Base-by-base conservation (phyloP, 2,329 filamentous ascomycete species). In the Achaetomium macrosporum region DNA sequence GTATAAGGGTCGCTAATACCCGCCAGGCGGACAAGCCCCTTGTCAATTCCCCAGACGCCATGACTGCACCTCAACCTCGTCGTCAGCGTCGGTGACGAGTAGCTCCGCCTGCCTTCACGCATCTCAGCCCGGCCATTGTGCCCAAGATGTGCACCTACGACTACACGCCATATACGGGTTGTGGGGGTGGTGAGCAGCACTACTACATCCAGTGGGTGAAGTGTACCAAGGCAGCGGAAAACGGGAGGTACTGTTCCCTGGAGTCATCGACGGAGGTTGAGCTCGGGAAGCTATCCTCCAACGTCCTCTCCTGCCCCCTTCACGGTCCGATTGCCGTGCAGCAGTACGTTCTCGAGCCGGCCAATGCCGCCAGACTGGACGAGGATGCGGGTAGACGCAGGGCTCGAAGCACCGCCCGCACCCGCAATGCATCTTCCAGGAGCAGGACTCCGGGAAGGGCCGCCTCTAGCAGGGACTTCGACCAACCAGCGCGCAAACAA, bases 131-230 rank as follows among this genome's bases (percentile, higher is more conserved):
- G n/a, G 33, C 17, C 45, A 44, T n/a, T 40, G 29, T 42, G 17
- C 17, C 19, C 55, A 54, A 55, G 19, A 63, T 61, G 61, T 63
- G 61, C 53, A 61, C 57, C 13, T 63, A 59, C 51, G 57, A 59
- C 54, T 63, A 60, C 51, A 63, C 61, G 10, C 59, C 61, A 10
- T 63, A 63, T 48, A 45, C 46, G 5, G 61, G 61, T 42, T 63
- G 61, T 50, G 37, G 33, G 9, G 51, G 51, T 13, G 56, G 54
- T 15, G 39, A 60, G 47, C 59, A 61, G 46, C 61, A 63, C 47
- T 63, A 54, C 50, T 63, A 56, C 48, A 56, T 63, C 47, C 61
- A 63, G 31, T 63, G 61, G 61, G 57, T 63, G 35, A 63, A 63
- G 53, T 63, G 61, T 56, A 50, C 47, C 41, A 56, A 53, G 13